Conservation (phyloP, 2,329 filamentous ascomycete genomes). For the Calonectria naviculata region DNA sequence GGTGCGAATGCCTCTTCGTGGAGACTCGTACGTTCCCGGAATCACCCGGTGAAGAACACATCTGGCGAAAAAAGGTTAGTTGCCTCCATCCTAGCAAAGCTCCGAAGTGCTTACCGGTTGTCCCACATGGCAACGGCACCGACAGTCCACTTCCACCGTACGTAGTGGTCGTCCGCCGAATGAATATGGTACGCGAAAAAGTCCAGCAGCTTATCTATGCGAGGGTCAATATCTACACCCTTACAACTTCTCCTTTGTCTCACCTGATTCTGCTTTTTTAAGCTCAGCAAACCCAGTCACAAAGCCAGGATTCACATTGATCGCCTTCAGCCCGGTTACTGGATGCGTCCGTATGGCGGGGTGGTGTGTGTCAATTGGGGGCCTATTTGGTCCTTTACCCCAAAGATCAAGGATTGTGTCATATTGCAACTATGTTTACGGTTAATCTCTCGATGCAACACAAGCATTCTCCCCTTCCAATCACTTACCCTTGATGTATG, state of each 20-base stretch:
- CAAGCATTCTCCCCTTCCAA: not conserved
- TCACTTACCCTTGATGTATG: slow-evolving; percentile 50
- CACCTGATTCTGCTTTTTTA: slow-evolving; percentile 59
- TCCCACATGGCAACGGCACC: slow-evolving; percentile 64
- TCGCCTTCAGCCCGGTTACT: slow-evolving; percentile 56
- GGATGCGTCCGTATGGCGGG: slow-evolving; percentile 61
- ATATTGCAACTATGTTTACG: slow-evolving; percentile 13
- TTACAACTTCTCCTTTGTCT: slow-evolving; percentile 22
- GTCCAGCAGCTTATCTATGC: slow-evolving; percentile 47
- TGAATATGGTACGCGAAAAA: slow-evolving; percentile 60
- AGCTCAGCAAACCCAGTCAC: slow-evolving; percentile 61
- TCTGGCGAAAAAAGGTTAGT: not conserved
- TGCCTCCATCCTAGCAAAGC: too few relatives aligned
- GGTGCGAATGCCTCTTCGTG: slow-evolving; percentile 23
- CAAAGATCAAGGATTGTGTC: slow-evolving; percentile 23
- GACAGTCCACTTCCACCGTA: slow-evolving; percentile 61
- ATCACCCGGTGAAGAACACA: slow-evolving; percentile 27
- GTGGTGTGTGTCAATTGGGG: slow-evolving; percentile 60
- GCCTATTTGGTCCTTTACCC: slow-evolving; percentile 38
- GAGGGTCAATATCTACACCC: not conserved
- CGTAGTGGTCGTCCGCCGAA: slow-evolving; percentile 60
- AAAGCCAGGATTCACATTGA: slow-evolving; percentile 59
- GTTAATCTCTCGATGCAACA: not conserved
- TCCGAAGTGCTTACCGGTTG: slow-evolving; percentile 42
- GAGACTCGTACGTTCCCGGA: slow-evolving; percentile 23